phyloP scores from a whole-genome alignment of 306 rosid genomes.

The Trifolium pratense region DNA sequence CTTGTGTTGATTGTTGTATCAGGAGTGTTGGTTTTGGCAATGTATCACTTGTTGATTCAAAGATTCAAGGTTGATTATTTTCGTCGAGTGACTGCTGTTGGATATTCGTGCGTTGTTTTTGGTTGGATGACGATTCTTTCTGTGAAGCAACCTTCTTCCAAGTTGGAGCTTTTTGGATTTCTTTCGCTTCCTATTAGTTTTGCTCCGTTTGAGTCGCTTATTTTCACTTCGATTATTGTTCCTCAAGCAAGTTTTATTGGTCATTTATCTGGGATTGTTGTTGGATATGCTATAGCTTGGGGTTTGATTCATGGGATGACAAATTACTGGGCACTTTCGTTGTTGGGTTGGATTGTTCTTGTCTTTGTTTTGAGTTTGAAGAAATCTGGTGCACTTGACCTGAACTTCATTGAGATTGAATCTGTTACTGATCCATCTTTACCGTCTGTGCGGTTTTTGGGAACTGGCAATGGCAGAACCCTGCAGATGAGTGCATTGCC shows the following conservation, averaged over 20 bases:
- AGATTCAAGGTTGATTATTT: slow-evolving; percentile 87
- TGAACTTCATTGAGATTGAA: slow-evolving; percentile 88
- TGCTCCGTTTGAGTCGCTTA: slow-evolving; percentile 92
- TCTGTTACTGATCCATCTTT: slow-evolving; percentile 80
- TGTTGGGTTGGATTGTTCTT: slow-evolving; percentile 79
- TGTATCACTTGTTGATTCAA: slow-evolving; percentile 82
- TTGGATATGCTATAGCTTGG: slow-evolving; percentile 97
- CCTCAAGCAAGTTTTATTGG: slow-evolving; percentile 98
- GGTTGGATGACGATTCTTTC: slow-evolving; percentile 99
- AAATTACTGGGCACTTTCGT: slow-evolving; percentile 83
- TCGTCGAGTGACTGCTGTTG: slow-evolving; percentile 89
- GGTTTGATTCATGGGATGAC: slow-evolving; percentile 95
- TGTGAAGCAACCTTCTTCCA: slow-evolving; percentile 89
- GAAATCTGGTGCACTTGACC: slow-evolving; percentile 71
- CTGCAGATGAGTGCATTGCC: slow-evolving; percentile 85
- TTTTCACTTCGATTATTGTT: slow-evolving; percentile 91
- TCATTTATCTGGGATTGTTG: slow-evolving; percentile 89
- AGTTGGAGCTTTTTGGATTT: slow-evolving; percentile 88
- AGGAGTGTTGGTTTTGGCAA: slow-evolving; percentile 74
- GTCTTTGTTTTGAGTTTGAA: slow-evolving; percentile 77
- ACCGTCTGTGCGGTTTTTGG: slow-evolving; percentile 78
- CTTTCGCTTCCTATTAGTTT: slow-evolving; percentile 97
- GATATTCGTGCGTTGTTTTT: slow-evolving; percentile 98
- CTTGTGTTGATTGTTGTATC: slow-evolving; percentile 82
- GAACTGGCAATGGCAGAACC: slow-evolving; percentile 76